These are phyloP conservation scores for Hemileccinum rubropunctum DNA, from an alignment of 768 basidiomycete species.

Conservation along the genomic window DNA sequence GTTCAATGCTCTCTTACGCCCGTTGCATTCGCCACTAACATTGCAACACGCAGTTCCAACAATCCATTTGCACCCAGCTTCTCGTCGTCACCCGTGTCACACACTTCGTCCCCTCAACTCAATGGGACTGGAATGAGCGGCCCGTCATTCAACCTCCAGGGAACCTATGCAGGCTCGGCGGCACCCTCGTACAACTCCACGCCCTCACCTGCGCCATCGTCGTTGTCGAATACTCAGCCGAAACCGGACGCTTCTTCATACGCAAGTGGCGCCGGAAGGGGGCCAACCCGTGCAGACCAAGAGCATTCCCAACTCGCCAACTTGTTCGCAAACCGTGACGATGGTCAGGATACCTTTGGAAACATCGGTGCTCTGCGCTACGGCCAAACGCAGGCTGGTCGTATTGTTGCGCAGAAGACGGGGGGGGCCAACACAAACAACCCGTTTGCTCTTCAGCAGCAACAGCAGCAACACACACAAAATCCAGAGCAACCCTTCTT, in stretches of 20 bases:
- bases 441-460: constrained; percentile 54
- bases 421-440: constrained; percentile 53
- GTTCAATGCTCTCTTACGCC: constrained; percentile 20
- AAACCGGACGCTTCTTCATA: constrained; percentile 33
- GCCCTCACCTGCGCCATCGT: constrained; percentile 42
- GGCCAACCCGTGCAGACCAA: constrained; percentile 55
- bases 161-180: constrained; percentile 57
- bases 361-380: constrained; percentile 80
- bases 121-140: constrained; percentile 30
- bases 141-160: constrained; percentile 65
- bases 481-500: constrained; percentile 76
- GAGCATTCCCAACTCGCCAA: constrained; percentile 71
- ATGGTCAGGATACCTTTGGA: constrained; percentile 94
- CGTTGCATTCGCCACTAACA: constrained; percentile 17
- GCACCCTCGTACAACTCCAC: constrained; percentile 32
- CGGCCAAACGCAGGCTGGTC: constrained; percentile 56
- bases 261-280: constrained; percentile 14
- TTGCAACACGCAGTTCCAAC: constrained; percentile 65
- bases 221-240: constrained; percentile 37
- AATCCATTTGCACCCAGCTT: constrained; percentile 81
- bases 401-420: constrained; percentile 44
- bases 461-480: constrained; percentile 55
- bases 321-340: constrained; percentile 85
- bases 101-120: constrained; percentile 35
- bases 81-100: constrained; percentile 28